Conservation (phyloP, 1,139 yeast species). For the Sugiyamaella xylanicola region DNA sequence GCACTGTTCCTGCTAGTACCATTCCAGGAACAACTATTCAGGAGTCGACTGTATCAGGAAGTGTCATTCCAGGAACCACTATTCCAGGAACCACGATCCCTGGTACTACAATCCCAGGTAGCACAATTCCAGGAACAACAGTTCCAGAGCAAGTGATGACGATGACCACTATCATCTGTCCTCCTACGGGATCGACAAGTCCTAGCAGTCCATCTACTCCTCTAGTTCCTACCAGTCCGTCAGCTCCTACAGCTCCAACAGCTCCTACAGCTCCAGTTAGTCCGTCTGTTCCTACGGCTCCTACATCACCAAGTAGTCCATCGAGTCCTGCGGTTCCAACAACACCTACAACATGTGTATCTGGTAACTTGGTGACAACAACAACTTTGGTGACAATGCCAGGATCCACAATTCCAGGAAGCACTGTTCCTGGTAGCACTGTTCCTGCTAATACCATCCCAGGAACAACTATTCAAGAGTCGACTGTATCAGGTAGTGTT, state of each 20-base stretch:
- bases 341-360: background rate
- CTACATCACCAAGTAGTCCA: background rate
- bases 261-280: background rate
- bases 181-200: background rate
- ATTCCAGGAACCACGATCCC: background rate
- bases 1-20: conserved; percentile 19
- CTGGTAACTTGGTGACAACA: background rate
- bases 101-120: background rate
- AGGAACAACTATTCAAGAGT: background rate
- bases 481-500: background rate
- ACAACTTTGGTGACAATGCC: background rate
- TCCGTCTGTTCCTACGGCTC: background rate
- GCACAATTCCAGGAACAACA: conserved; percentile 22
- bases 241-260: no score
- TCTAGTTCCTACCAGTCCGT: background rate
- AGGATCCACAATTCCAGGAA: conserved; percentile 20
- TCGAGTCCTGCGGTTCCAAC: background rate
- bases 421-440: conserved; percentile 1
- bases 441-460: conserved; percentile 23
- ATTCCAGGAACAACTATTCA: conserved; percentile 10
- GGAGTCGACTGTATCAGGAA: background rate
- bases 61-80: background rate
- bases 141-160: conserved; percentile 19
- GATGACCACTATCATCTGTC: conserved; percentile 14
- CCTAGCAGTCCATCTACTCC: conserved; percentile 3